Conservation (phyloP, 176 grass and related monocot species). For the Oryza meridionalis region DNA sequence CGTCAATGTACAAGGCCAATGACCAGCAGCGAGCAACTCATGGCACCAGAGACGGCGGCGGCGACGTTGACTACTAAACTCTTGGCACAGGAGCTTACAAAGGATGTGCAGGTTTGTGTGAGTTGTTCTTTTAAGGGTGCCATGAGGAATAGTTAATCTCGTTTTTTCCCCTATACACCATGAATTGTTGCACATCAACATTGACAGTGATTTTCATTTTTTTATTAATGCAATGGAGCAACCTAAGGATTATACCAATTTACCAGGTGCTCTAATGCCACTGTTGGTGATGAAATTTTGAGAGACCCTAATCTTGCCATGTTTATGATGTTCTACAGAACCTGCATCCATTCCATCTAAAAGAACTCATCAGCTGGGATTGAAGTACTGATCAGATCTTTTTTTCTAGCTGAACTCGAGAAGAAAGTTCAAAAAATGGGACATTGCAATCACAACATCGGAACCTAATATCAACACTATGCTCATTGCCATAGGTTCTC, state of each 20-base stretch:
- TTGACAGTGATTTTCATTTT: background rate
- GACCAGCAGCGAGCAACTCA: too few relatives aligned
- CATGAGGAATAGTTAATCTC: background rate
- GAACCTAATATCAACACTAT: too few relatives aligned
- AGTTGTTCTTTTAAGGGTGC: background rate
- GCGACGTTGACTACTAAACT: too few relatives aligned
- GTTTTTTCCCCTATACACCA: background rate
- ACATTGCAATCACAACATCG: too few relatives aligned
- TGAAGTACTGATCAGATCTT: too few relatives aligned
- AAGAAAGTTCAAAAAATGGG: too few relatives aligned
- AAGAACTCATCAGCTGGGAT: too few relatives aligned
- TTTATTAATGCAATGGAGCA: conserved; percentile 33
- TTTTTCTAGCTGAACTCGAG: too few relatives aligned
- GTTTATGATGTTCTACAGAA: background rate
- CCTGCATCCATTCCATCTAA: too few relatives aligned
- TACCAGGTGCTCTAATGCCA: conserved; percentile 24
- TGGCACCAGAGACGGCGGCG: too few relatives aligned
- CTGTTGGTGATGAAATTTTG: background rate
- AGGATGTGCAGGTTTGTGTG: background rate
- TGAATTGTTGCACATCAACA: background rate
- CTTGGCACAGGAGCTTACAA: too few relatives aligned
- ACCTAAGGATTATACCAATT: background rate
- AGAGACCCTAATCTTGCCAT: conserved; percentile 7
- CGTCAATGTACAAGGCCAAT: too few relatives aligned
- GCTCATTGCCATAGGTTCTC: conserved; percentile 30